phyloP scores from a whole-genome alignment of 345 rosid genomes.

The Pistacia atlantica region DNA sequence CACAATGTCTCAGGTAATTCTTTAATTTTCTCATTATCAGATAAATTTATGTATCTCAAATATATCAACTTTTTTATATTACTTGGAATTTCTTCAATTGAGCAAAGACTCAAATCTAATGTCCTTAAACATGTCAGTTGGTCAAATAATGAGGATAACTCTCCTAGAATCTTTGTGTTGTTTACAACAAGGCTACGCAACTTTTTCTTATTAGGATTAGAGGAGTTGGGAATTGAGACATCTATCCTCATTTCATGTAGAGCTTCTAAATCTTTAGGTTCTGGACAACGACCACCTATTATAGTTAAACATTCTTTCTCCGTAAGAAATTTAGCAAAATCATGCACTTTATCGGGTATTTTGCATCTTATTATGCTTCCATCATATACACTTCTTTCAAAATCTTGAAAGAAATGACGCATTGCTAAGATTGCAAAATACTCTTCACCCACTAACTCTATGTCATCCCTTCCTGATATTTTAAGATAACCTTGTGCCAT shows the following conservation, averaged over 20 bases:
- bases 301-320: constrained; percentile 17
- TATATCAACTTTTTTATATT: constrained; percentile 14
- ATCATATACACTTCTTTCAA: constrained; percentile 5
- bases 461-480: not conserved
- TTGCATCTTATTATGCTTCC: constrained; percentile 21
- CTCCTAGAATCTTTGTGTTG: too few species aligned
- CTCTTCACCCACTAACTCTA: not conserved
- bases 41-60: constrained; percentile 25
- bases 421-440: constrained; percentile 6
- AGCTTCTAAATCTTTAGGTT: not conserved
- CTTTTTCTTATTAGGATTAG: not conserved
- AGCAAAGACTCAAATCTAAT: not conserved
- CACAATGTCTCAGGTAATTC: constrained; percentile 23
- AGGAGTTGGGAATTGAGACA: not conserved
- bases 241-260: constrained; percentile 21
- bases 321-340: constrained; percentile 25
- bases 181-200: constrained; percentile 25
- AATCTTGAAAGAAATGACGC: constrained; percentile 35
- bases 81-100: constrained; percentile 10
- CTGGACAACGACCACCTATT: not conserved
- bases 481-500: not conserved
- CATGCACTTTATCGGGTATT: constrained; percentile 34
- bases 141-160: not conserved
- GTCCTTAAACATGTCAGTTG: not conserved
- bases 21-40: not conserved